Conservation (phyloP, 176 grass and related monocot genomes). For the Miscanthus lutarioriparius region DNA sequence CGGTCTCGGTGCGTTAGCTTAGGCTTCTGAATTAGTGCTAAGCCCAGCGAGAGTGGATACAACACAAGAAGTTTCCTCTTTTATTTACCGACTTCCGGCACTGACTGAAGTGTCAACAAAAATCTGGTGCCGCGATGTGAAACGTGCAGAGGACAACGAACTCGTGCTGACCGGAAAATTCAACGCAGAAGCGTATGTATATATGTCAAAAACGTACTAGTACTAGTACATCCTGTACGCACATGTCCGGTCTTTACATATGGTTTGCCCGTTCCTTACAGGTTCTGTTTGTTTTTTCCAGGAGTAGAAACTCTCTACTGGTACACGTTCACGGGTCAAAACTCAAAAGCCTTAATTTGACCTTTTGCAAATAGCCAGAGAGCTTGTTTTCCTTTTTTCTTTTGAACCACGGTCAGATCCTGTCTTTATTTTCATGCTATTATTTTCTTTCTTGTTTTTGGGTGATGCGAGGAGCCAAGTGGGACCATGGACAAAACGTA, state of each 20-base stretch:
- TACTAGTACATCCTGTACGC: not conserved
- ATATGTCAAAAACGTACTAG: not conserved
- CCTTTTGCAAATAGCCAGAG: not conserved
- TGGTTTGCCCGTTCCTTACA: too few species aligned
- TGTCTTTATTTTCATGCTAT: not conserved
- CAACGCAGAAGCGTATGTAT: not conserved
- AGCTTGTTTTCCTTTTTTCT: too few species aligned
- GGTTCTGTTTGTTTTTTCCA: not conserved
- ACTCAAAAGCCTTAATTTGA: not conserved
- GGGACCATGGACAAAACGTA: not conserved
- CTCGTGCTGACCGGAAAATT: not conserved
- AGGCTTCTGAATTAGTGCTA: not conserved
- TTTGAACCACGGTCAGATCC: not conserved
- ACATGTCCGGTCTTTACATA: not conserved
- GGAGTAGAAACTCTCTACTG: not conserved
- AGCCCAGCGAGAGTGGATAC: not conserved
- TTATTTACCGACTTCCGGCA: not conserved
- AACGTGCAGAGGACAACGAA: not conserved
- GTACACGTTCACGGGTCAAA: not conserved
- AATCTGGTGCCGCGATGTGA: not conserved
- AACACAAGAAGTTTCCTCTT: not conserved
- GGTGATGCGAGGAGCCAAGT: not conserved
- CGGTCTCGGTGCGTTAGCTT: constrained; percentile 6
- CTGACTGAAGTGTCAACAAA: not conserved
- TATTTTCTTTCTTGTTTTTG: not conserved